These are phyloP conservation scores for Aschersonia sp. DNA, from an alignment of 2,329 filamentous ascomycete species.

Conservation along the genomic window DNA sequence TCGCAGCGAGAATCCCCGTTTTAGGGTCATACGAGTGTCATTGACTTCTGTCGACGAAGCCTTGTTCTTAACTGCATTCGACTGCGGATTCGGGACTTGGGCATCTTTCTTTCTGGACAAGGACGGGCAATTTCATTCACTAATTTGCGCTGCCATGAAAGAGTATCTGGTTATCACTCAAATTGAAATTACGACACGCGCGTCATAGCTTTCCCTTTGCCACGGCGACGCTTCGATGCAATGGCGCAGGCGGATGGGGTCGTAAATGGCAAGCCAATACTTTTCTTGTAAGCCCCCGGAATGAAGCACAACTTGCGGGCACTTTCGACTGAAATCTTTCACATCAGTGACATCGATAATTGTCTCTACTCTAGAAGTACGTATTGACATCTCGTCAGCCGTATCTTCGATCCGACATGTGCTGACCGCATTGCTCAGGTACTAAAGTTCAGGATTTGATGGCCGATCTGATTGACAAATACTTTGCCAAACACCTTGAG, in stretches of 20 bases:
- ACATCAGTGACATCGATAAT: slow-evolving; percentile 92
- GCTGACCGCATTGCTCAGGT: slow-evolving; percentile 24
- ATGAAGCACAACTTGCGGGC: not conserved
- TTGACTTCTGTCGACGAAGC: too few relatives aligned
- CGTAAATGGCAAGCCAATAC: slow-evolving; percentile 19
- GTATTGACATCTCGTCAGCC: slow-evolving; percentile 10
- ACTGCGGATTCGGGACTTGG: too few relatives aligned
- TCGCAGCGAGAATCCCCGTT: too few relatives aligned
- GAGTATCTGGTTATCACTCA: too few relatives aligned
- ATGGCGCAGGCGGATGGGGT: slow-evolving; percentile 21
- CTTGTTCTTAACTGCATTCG: too few relatives aligned
- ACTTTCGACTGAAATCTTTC: not conserved
- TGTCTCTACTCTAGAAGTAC: slow-evolving; percentile 84
- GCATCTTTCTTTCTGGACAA: too few relatives aligned
- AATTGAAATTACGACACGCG: too few relatives aligned
- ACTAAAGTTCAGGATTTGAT: slow-evolving; percentile 79
- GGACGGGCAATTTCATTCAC: too few relatives aligned
- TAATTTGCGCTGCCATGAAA: too few relatives aligned
- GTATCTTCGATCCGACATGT: not conserved
- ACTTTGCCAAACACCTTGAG: slow-evolving; percentile 55
- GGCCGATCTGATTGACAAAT: slow-evolving; percentile 62
- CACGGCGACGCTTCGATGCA: not conserved
- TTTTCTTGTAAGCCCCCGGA: slow-evolving; percentile 24
- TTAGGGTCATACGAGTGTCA: too few relatives aligned
- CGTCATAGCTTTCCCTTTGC: too few relatives aligned